Evolutionary conservation across 306 rosid genomes (phyloP).

Genomic region (Corylus americana): DNA sequence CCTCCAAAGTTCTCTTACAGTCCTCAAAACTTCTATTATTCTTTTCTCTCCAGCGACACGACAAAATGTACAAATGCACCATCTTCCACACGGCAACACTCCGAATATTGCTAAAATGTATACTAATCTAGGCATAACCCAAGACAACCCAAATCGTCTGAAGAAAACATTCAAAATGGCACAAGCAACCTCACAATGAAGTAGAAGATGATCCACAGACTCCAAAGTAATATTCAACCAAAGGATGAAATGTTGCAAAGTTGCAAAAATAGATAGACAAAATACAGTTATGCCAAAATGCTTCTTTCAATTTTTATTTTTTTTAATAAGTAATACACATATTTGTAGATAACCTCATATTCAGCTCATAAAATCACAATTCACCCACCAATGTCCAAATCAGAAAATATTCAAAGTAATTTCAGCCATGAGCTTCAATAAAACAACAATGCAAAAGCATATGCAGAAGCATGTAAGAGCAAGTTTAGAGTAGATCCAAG

Average conservation of each 20-base stretch:
- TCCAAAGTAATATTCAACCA: conserved; percentile 15
- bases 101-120: too few species aligned
- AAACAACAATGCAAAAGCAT: conserved; percentile 1
- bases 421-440: background rate
- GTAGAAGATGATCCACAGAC: too few species aligned
- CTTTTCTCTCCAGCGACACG: too few species aligned
- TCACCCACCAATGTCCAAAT: background rate
- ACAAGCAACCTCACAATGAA: too few species aligned
- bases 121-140: too few species aligned
- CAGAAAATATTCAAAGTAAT: background rate
- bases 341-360: background rate
- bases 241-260: conserved; percentile 20
- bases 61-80: too few species aligned
- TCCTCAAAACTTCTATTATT: too few species aligned
- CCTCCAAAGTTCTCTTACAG: too few species aligned
- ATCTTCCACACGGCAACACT: too few species aligned
- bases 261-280: background rate
- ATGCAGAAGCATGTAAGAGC: conserved; percentile 1
- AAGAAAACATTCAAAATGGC: too few species aligned
- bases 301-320: background rate
- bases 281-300: background rate
- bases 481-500: conserved; percentile 22
- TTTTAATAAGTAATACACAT: background rate
- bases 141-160: too few species aligned
- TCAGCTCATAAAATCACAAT: background rate